Conservation (phyloP, 179 eudicot species). For the Sideroxylon spinosum region DNA sequence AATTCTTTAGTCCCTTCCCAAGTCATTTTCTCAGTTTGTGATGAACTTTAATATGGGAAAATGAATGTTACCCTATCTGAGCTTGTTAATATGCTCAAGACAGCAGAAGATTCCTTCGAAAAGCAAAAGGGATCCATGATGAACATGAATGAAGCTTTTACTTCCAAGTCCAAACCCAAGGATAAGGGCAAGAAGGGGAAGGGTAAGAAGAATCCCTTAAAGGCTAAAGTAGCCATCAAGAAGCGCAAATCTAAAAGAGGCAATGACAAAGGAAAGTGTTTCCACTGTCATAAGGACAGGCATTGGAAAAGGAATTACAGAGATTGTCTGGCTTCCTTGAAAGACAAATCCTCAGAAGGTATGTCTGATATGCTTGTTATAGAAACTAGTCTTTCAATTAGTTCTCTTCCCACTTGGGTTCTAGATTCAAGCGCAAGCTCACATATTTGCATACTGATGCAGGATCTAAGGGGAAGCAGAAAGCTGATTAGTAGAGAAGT, state of each 20-base stretch:
- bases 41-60: background rate
- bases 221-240: background rate
- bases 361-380: background rate
- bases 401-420: background rate
- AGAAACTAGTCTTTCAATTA: background rate
- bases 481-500: background rate
- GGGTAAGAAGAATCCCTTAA: background rate
- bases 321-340: background rate
- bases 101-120: background rate
- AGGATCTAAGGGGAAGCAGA: background rate
- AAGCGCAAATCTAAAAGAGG: background rate
- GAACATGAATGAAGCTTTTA: too few relatives aligned
- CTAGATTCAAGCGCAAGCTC: background rate
- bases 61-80: background rate
- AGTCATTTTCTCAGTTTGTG: too few relatives aligned
- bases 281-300: background rate
- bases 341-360: background rate
- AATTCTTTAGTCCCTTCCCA: too few relatives aligned
- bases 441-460: background rate
- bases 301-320: background rate
- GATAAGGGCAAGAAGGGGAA: background rate
- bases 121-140: background rate
- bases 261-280: background rate
- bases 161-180: background rate
- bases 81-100: background rate